Conservation (phyloP, 2,329 filamentous ascomycete species). For the Exophiala oligosperma region DNA sequence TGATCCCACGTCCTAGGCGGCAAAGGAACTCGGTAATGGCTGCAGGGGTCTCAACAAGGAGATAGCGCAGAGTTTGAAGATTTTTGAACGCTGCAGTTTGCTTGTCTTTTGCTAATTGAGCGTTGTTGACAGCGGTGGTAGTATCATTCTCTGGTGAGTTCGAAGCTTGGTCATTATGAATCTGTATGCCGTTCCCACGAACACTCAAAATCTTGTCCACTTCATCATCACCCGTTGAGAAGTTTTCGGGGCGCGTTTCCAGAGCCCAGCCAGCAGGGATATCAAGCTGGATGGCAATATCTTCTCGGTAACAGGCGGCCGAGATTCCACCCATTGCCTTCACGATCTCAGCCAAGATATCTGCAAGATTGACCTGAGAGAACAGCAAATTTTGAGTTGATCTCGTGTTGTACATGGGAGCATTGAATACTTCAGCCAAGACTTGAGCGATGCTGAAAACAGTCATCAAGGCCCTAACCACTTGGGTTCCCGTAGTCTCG, state of each 20-base stretch:
- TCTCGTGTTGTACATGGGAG: conserved; percentile 63
- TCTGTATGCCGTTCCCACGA: conserved; percentile 9
- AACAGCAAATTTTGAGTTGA: conserved; percentile 65
- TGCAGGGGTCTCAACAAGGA: conserved; percentile 76
- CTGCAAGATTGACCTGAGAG: conserved; percentile 75
- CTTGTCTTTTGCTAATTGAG: conserved; percentile 34
- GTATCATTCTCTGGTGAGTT: conserved; percentile 15
- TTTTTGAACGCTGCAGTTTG: conserved; percentile 64
- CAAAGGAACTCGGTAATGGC: conserved; percentile 85
- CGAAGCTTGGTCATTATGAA: conserved; percentile 3
- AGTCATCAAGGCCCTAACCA: conserved; percentile 75
- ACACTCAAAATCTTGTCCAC: conserved; percentile 39
- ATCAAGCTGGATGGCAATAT: conserved; percentile 70
- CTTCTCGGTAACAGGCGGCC: conserved; percentile 79
- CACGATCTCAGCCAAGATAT: conserved; percentile 76
- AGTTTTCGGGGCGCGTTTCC: conserved; percentile 43
- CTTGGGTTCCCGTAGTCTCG: conserved; percentile 66
- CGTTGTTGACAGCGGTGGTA: conserved; percentile 25
- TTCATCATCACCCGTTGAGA: conserved; percentile 40
- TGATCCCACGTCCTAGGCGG: conserved; percentile 75
- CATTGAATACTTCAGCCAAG: conserved; percentile 71
- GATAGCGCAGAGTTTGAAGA: conserved; percentile 70
- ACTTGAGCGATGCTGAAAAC: conserved; percentile 75
- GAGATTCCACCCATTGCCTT: conserved; percentile 75
- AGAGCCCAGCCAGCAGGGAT: conserved; percentile 65